Evolutionary conservation across 1,284 basidiomycete species (phyloP).

Genomic region (Polyporus tsugae): DNA sequence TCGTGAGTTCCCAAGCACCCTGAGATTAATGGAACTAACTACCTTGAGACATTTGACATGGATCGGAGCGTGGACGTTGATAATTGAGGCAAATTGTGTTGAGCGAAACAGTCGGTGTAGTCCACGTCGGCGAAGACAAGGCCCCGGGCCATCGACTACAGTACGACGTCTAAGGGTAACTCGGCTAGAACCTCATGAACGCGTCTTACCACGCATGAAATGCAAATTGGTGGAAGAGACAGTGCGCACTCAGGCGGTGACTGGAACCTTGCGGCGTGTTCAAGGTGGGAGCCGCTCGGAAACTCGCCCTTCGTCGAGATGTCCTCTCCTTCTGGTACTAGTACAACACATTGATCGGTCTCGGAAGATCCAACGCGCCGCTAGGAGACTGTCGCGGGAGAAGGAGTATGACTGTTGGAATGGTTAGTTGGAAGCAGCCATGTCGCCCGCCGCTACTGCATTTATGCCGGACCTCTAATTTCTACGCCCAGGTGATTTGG

Average conservation of each 20-base stretch:
- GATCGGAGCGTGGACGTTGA: background rate
- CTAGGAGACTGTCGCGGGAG: background rate
- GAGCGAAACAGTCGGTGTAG: background rate
- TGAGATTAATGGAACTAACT: background rate
- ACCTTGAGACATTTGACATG: background rate
- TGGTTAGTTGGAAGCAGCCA: background rate
- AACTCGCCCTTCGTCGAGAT: background rate
- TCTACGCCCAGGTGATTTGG: background rate
- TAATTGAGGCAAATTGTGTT: background rate
- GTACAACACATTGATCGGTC: background rate
- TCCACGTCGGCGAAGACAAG: background rate
- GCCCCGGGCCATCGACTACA: background rate
- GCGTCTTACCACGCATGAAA: background rate
- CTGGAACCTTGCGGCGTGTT: background rate
- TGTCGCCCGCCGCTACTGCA: background rate
- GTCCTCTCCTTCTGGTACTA: background rate
- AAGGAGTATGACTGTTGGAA: background rate
- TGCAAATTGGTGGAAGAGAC: background rate
- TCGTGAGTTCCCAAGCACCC: background rate
- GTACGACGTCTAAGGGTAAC: background rate
- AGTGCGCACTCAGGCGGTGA: conserved; percentile 2
- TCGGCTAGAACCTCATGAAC: background rate
- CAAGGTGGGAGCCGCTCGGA: background rate
- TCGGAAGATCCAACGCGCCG: background rate
- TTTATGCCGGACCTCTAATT: background rate